These are phyloP conservation scores for Peronosclerospora sorghi DNA, from an alignment of 352 stramenopile genomes.

Conservation along the genomic window DNA sequence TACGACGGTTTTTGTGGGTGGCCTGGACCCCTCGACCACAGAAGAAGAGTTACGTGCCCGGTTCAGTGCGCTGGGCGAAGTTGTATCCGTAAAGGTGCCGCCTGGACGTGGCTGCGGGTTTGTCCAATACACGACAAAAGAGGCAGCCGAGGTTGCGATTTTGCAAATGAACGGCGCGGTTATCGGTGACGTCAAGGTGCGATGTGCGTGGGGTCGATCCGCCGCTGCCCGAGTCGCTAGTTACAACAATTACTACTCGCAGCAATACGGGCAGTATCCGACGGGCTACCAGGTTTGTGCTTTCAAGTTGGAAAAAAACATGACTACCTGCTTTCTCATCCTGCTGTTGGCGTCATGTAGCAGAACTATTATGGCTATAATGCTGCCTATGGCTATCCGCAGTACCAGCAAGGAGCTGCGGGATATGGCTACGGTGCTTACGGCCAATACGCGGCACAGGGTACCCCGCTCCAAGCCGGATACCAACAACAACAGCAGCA, in stretches of 20 bases:
- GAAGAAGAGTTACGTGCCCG: conserved; percentile 78
- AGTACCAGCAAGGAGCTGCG: conserved; percentile 18
- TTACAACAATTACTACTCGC: conserved; percentile 34
- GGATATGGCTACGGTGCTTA: conserved; percentile 47
- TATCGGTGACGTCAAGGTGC: conserved; percentile 71
- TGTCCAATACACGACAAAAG: conserved; percentile 79
- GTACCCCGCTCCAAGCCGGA: conserved; percentile 24
- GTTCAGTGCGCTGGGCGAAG: conserved; percentile 71
- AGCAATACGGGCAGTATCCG: conserved; percentile 42
- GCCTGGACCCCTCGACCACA: conserved; percentile 65
- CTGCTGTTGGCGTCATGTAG: neutral
- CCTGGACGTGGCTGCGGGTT: conserved; percentile 86
- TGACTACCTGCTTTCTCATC: neutral
- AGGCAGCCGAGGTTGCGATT: conserved; percentile 80
- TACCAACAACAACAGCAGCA: conserved; percentile 26
- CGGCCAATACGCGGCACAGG: conserved; percentile 35
- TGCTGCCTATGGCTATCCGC: conserved; percentile 34
- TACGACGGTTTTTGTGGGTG: conserved; percentile 88
- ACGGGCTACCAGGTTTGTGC: conserved; percentile 29
- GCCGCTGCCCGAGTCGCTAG: conserved; percentile 36
- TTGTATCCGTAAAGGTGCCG: conserved; percentile 28
- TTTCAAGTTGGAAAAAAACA: neutral
- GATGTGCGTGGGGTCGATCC: conserved; percentile 84
- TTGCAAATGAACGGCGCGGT: conserved; percentile 81
- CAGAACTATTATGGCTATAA: conserved; percentile 60